Evolutionary conservation across 305 asterid species (phyloP), one percentile per base, ranked within the genome.

Genomic region (Monarda citriodora): DNA sequence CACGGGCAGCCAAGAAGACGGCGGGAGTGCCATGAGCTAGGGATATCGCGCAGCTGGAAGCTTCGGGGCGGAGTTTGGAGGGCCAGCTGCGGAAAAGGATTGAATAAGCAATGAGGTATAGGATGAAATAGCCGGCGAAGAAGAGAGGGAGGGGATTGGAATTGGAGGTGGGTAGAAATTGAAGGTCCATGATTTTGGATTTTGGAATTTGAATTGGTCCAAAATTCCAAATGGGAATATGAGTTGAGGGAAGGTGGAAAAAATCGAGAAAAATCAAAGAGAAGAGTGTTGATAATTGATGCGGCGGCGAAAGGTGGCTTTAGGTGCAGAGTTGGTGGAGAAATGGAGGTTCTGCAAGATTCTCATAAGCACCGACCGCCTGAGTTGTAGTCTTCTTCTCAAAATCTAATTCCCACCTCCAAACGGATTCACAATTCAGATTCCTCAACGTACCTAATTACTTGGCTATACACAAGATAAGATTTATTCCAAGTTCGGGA

Each of bases 1-100:
- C 84, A 21, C 47, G 32, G 17, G 67, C 32, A 42, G 99, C 95
- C 12, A 94, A 50, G 69, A 88, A 61, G 10, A 87, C 99, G 6
- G 91, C 97, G 2, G 99, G 99, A 4, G 97, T 94, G 63, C 97
- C 97, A 71, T 94, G 99, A 37, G 80, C 79, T 0, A 94, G 74
- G 54, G 96, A 90, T 46, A 91, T 90, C 16, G 70, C 63, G 78
- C 99, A 94, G 80, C 96, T 90, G 1, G 97, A 81, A 49, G 96
- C 99, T 66, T 86, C 97, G 4, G 99, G 96, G 7, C 93, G 87
- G 74, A 86, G 89, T 31, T 80, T 81, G 3, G 44, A 65, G 50
- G 79, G 57, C 97, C 97, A 94, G 12, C 56, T 22, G 18, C 85
- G 83, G 84, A 94, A 87, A 23, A 94, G 32, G 13, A 74, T 15